Conservation (phyloP, 768 basidiomycete species). For the Kwoniella bestiolae region DNA sequence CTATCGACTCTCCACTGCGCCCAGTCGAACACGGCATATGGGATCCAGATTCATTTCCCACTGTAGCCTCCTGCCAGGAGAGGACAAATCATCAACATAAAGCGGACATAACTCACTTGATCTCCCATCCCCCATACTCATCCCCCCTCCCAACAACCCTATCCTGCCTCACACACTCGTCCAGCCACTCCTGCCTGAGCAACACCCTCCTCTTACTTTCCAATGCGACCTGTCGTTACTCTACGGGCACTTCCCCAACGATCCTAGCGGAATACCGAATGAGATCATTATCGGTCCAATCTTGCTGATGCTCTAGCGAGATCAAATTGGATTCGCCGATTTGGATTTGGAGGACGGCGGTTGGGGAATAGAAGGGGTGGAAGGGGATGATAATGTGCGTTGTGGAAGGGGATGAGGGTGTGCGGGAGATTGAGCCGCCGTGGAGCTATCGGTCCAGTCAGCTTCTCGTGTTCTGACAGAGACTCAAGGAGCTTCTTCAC, state of each 20-base stretch:
- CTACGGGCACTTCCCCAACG: neutral
- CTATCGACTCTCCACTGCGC: too few relatives aligned
- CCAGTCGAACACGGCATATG: too few relatives aligned
- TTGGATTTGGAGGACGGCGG: neutral
- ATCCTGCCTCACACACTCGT: slow-evolving; percentile 5
- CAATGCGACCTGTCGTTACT: neutral
- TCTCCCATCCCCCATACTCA: slow-evolving; percentile 1
- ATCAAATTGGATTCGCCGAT: neutral
- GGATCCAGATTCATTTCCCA: too few relatives aligned
- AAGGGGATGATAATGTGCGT: neutral
- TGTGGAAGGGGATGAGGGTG: neutral
- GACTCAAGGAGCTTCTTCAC: too few relatives aligned
- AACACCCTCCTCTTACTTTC: neutral
- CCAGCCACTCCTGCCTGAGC: neutral
- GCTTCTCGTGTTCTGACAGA: neutral
- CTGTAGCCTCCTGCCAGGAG: too few relatives aligned
- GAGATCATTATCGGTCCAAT: neutral
- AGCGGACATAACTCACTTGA: neutral
- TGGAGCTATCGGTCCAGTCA: neutral
- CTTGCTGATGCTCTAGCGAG: slow-evolving; percentile 1
- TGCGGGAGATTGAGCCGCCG: neutral
- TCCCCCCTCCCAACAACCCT: neutral
- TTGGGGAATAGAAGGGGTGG: neutral
- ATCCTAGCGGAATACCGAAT: neutral
- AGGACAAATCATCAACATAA: neutral